These are phyloP conservation scores for Phytopythium ostracodes DNA, from an alignment of 352 stramenopile species.

Conservation along the genomic window DNA sequence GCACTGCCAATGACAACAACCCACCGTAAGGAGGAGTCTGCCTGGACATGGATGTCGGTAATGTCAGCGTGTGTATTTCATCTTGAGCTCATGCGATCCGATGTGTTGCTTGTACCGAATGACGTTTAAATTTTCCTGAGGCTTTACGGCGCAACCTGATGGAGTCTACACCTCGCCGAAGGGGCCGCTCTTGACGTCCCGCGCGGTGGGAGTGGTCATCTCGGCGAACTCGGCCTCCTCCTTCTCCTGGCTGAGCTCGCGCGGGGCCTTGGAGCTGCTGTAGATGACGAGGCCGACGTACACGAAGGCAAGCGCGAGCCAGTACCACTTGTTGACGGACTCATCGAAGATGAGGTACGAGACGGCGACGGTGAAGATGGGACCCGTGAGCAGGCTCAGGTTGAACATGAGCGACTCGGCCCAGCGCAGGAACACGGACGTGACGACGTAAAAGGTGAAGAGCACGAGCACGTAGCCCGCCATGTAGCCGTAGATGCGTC, in stretches of 20 bases:
- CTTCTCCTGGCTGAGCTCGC: conserved; percentile 14
- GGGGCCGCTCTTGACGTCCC: conserved; percentile 1
- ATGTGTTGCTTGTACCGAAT: no score
- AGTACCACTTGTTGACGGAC: conserved; percentile 56
- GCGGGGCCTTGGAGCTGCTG: conserved; percentile 31
- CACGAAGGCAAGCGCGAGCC: conserved; percentile 48
- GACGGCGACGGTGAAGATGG: conserved; percentile 54
- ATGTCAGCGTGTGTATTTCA: no score
- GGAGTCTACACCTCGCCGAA: neutral
- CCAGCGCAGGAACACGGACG: conserved; percentile 50
- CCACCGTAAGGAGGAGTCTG: neutral
- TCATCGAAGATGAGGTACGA: conserved; percentile 61
- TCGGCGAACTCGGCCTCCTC: conserved; percentile 18
- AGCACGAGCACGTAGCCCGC: conserved; percentile 46
- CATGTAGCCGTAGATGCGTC: conserved; percentile 52
- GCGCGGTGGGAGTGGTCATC: conserved; percentile 10
- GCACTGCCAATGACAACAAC: neutral
- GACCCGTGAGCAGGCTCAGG: conserved; percentile 49
- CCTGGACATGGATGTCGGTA: no score
- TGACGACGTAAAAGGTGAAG: conserved; percentile 63
- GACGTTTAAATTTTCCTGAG: neutral
- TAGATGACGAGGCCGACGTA: conserved; percentile 56
- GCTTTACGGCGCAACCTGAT: neutral
- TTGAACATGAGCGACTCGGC: conserved; percentile 72
- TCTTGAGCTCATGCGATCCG: neutral